A percentile compares a stretch with the other conserved stretches of the same genome.
Conservation (phyloP, 129 eudicot species). For the Flaveria brownii region DNA sequence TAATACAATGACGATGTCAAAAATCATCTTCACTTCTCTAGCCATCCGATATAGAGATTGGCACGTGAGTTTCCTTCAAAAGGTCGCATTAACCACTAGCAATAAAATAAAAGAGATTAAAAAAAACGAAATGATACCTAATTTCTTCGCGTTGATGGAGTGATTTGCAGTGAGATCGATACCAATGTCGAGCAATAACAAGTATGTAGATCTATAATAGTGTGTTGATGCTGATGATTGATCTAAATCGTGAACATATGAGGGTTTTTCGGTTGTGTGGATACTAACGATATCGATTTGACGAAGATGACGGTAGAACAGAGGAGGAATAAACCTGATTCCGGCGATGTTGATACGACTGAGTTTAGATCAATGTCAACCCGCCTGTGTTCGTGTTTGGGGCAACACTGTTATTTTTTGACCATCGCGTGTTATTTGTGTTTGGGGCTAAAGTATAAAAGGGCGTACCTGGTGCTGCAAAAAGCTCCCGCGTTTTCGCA, state of each 20-base stretch:
- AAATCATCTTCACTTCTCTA: conserved; percentile 17
- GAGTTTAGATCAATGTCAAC: conserved; percentile 41
- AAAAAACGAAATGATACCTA: conserved; percentile 5
- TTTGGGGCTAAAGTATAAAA: neutral
- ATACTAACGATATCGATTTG: conserved; percentile 22
- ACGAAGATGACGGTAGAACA: conserved; percentile 32
- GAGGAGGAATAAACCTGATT: conserved; percentile 25
- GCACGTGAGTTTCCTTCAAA: conserved; percentile 1
- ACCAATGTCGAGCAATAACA: conserved; percentile 32
- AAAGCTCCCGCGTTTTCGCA: too few species aligned
- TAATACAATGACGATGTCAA: conserved; percentile 5
- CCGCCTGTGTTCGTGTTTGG: conserved; percentile 24
- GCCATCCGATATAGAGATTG: neutral
- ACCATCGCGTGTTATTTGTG: conserved; percentile 11
- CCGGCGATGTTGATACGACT: conserved; percentile 44
- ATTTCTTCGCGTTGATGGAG: conserved; percentile 21
- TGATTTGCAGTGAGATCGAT: conserved; percentile 31
- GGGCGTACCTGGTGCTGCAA: too few species aligned
- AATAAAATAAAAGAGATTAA: neutral
- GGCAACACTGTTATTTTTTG: neutral
- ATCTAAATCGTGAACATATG: conserved; percentile 11
- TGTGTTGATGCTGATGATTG: conserved; percentile 18
- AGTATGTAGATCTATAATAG: conserved; percentile 32
- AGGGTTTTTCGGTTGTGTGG: conserved; percentile 26
- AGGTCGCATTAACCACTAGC: neutral